Evolutionary conservation across 2,329 filamentous ascomycete genomes (phyloP).

Genomic region (Colletotrichum sp.): DNA sequence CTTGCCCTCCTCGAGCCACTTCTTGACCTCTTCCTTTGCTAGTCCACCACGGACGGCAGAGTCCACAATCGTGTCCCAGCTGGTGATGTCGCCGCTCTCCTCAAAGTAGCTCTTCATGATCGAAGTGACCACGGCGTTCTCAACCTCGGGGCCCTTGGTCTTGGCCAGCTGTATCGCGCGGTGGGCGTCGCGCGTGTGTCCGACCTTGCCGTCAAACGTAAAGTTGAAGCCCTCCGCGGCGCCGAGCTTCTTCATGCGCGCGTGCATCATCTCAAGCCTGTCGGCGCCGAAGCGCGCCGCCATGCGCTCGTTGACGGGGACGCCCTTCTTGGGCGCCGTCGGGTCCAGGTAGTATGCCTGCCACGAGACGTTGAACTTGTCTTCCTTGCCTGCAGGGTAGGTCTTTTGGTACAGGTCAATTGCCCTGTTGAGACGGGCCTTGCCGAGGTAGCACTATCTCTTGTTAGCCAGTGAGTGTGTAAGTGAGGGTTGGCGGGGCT

Average conservation of each 20-base stretch:
- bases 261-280: conserved; percentile 60
- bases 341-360: conserved; percentile 83
- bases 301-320: conserved; percentile 58
- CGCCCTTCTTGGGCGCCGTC: conserved; percentile 50
- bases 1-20: conserved; percentile 57
- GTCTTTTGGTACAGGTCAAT: conserved; percentile 69
- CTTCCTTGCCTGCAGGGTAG: conserved; percentile 60
- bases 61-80: conserved; percentile 52
- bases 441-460: conserved; percentile 76
- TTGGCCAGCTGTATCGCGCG: conserved; percentile 74
- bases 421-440: conserved; percentile 74
- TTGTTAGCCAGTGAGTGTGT: conserved; percentile 24
- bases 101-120: conserved; percentile 73
- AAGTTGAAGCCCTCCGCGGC: conserved; percentile 74
- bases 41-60: conserved; percentile 61
- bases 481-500: conserved; percentile 16
- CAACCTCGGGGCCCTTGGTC: conserved; percentile 50
- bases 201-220: conserved; percentile 71
- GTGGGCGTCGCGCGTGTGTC: conserved; percentile 82
- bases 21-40: conserved; percentile 53
- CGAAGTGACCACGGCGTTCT: conserved; percentile 65
- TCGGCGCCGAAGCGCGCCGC: conserved; percentile 69
- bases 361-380: conserved; percentile 79
- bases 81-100: conserved; percentile 67
- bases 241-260: conserved; percentile 63